Evolutionary conservation across 148 eudicot genomes (phyloP).

Genomic region (Rhododendron henanense): DNA sequence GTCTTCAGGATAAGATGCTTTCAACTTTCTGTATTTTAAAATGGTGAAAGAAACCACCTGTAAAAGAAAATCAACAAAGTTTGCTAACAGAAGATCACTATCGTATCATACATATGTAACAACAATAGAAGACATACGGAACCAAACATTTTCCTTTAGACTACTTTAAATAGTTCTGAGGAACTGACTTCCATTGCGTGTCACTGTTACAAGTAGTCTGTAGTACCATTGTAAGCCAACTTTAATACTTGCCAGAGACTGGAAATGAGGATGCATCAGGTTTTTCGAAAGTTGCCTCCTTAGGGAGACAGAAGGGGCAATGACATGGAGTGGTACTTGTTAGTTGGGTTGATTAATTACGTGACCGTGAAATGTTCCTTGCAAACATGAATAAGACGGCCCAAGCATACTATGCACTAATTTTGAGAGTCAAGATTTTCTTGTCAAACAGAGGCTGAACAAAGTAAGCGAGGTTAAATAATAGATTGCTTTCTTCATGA

Average conservation of each 20-base stretch:
- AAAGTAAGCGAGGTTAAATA: background rate
- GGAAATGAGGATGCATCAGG: constrained; percentile 2
- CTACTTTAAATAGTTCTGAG: background rate
- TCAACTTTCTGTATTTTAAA: constrained; percentile 64
- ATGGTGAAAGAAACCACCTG: constrained; percentile 73
- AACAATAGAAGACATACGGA: background rate
- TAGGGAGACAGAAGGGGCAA: background rate
- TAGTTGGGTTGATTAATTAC: background rate
- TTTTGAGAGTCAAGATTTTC: background rate
- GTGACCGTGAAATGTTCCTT: background rate
- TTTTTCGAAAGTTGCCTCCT: background rate
- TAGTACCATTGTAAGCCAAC: background rate
- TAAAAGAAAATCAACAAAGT: constrained; percentile 16
- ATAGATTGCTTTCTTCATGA: background rate
- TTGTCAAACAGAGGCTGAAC: background rate
- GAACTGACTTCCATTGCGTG: background rate
- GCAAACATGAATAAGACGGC: background rate
- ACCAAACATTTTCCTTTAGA: background rate
- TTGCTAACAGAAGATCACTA: background rate
- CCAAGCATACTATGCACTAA: background rate
- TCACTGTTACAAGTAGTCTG: background rate
- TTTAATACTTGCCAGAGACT: background rate
- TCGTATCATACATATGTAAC: background rate
- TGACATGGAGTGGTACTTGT: background rate
- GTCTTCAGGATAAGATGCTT: constrained; percentile 33